Evolutionary conservation across 192 early-diverging fungal species (phyloP).

Genomic region (Lobosporangium transversale): DNA sequence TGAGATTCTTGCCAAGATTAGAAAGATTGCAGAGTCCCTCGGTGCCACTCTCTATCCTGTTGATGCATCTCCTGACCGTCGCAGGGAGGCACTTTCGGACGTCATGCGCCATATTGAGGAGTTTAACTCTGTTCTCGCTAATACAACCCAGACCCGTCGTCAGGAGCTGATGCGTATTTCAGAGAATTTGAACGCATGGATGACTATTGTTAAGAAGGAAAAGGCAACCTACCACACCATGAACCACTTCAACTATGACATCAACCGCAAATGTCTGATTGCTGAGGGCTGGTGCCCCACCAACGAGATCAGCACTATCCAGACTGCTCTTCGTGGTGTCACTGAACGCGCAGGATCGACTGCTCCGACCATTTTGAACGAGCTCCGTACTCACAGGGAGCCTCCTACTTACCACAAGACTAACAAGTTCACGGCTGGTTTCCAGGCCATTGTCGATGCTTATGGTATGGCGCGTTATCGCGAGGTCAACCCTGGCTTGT

Average conservation of each 20-base stretch:
- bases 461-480: slow-evolving; percentile 96
- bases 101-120: slow-evolving; percentile 91
- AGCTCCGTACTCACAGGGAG: slow-evolving; percentile 83
- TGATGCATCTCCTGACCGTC: slow-evolving; percentile 83
- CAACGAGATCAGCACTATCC: slow-evolving; percentile 82
- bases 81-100: slow-evolving; percentile 83
- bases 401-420: slow-evolving; percentile 95
- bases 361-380: slow-evolving; percentile 88
- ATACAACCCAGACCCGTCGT: slow-evolving; percentile 84
- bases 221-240: slow-evolving; percentile 97
- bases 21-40: slow-evolving; percentile 93
- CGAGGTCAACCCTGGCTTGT: slow-evolving; percentile 99
- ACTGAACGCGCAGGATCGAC: slow-evolving; percentile 79
- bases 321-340: slow-evolving; percentile 85
- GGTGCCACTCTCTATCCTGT: slow-evolving; percentile 96
- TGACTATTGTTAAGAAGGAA: slow-evolving; percentile 92
- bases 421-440: slow-evolving; percentile 97
- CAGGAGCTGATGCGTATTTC: slow-evolving; percentile 88
- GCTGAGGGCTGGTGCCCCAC: slow-evolving; percentile 99
- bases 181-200: slow-evolving; percentile 89
- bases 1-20: slow-evolving; percentile 89
- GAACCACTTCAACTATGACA: slow-evolving; percentile 97
- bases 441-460: slow-evolving; percentile 97
- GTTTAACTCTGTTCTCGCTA: slow-evolving; percentile 84
- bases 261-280: slow-evolving; percentile 91